Percentiles rank a stretch among this genome's conserved stretches.
phyloP scores from a whole-genome alignment of 805 yeast species.

The Suhomyces sp. region DNA sequence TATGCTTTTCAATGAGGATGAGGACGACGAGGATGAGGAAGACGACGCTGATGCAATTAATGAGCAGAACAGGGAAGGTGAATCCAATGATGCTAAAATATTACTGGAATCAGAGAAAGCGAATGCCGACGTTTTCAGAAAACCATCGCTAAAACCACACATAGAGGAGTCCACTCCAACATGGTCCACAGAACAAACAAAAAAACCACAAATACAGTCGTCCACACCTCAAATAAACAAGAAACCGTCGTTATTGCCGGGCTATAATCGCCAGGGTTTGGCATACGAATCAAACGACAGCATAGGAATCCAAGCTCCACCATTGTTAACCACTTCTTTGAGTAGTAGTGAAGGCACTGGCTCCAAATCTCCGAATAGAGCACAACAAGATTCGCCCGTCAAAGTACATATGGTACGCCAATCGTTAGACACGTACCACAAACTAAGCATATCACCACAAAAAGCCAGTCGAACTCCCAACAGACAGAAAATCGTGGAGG shows the following conservation, averaged over 20 bases:
- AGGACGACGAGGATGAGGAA: constrained; percentile 16
- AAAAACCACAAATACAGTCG: constrained; percentile 15
- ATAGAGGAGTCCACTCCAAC: constrained; percentile 31
- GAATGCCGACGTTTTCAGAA: constrained; percentile 12
- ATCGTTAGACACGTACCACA: constrained; percentile 30
- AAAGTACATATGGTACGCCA: constrained; percentile 28
- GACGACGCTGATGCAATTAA: constrained; percentile 7
- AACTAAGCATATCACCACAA: constrained; percentile 30
- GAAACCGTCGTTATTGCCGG: constrained; percentile 10
- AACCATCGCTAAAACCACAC: constrained; percentile 16
- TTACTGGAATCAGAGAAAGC: constrained; percentile 2
- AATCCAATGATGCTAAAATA: background rate
- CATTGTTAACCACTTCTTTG: constrained; percentile 11
- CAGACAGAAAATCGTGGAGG: constrained; percentile 6
- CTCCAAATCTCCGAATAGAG: background rate
- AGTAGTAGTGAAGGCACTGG: background rate
- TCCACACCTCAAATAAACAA: constrained; percentile 28
- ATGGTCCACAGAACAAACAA: constrained; percentile 31
- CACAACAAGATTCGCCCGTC: constrained; percentile 11
- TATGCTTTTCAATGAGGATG: constrained; percentile 10
- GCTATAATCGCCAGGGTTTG: background rate
- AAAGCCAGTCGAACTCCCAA: constrained; percentile 21
- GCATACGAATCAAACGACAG: constrained; percentile 25
- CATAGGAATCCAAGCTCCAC: constrained; percentile 20
- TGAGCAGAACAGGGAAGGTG: background rate